A percentile compares a stretch with the other conserved stretches of the same genome.
Conservation (phyloP, 208 protist species). For the Trypanosoma theileri region DNA sequence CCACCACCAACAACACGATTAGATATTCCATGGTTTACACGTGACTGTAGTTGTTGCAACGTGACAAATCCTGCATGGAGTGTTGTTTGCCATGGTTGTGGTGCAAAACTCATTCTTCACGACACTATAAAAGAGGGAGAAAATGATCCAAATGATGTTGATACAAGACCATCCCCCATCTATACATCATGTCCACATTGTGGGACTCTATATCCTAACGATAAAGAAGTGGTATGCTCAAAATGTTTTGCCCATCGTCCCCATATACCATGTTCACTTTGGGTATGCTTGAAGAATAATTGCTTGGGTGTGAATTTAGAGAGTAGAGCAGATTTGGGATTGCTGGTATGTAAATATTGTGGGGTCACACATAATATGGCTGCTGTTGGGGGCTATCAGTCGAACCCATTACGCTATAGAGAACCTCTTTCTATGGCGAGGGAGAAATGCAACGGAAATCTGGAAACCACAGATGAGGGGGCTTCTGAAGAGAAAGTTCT, state of each 20-base stretch:
- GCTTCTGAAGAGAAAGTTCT: not conserved
- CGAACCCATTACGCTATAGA: conserved; percentile 18
- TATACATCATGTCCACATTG: conserved; percentile 25
- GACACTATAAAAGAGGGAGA: not conserved
- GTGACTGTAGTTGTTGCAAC: conserved; percentile 32
- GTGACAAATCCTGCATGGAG: conserved; percentile 34
- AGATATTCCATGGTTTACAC: conserved; percentile 44
- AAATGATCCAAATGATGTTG: not conserved
- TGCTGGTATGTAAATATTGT: conserved; percentile 21
- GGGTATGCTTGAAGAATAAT: conserved; percentile 64
- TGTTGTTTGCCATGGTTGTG: conserved; percentile 29
- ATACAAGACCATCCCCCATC: not conserved
- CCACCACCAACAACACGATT: conserved; percentile 14
- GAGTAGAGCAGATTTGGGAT: not conserved
- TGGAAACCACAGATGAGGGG: not conserved
- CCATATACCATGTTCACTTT: conserved; percentile 19
- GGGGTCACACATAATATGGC: conserved; percentile 11
- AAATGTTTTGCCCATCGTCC: conserved; percentile 17
- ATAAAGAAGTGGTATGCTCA: conserved; percentile 23
- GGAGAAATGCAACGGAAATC: not conserved
- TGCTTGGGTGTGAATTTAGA: conserved; percentile 60
- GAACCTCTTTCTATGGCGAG: conserved; percentile 1
- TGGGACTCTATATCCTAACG: conserved; percentile 21
- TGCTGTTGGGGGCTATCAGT: conserved; percentile 13
- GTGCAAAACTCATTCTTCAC: not conserved